Conservation (phyloP, 2,329 filamentous ascomycete species). For the Claviceps humidiphila region DNA sequence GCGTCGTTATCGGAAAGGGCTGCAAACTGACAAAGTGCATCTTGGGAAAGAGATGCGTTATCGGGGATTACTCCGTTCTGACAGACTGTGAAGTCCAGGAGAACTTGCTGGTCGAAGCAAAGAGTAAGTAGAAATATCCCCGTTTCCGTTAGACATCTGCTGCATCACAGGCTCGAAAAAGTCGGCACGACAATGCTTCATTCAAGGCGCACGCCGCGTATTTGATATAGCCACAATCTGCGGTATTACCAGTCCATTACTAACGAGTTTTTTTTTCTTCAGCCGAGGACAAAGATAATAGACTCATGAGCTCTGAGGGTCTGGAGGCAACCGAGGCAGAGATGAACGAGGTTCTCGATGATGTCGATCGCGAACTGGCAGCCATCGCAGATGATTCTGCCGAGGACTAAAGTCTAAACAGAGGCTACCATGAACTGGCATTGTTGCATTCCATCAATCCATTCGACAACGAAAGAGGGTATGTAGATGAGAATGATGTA, state of each 20-base stretch:
- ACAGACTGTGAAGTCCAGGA: slow-evolving; percentile 90
- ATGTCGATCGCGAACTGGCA: slow-evolving; percentile 25
- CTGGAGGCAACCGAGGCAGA: slow-evolving; percentile 52
- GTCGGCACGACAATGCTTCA: background rate
- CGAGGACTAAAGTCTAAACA: slow-evolving; percentile 7
- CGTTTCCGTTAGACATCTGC: background rate
- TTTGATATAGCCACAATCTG: background rate
- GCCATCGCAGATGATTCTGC: slow-evolving; percentile 10
- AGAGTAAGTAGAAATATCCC: slow-evolving; percentile 30
- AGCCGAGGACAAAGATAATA: slow-evolving; percentile 56
- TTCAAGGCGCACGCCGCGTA: background rate
- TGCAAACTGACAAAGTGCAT: slow-evolving; percentile 82
- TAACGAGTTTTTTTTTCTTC: slow-evolving; percentile 1
- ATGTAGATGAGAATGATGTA: too few relatives aligned
- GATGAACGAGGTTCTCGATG: slow-evolving; percentile 38
- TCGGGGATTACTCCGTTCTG: slow-evolving; percentile 71
- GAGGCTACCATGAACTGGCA: background rate
- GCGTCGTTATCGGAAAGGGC: slow-evolving; percentile 69
- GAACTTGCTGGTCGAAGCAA: slow-evolving; percentile 73
- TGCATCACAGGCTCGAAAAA: background rate
- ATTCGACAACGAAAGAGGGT: too few relatives aligned
- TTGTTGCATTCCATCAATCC: too few relatives aligned
- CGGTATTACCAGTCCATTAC: background rate
- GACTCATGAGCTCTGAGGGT: slow-evolving; percentile 54
- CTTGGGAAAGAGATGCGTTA: slow-evolving; percentile 63